Evolutionary conservation across 495 filamentous ascomycete species (phyloP), one percentile per base, ranked within the genome.

Genomic region (Glonium stellatum): DNA sequence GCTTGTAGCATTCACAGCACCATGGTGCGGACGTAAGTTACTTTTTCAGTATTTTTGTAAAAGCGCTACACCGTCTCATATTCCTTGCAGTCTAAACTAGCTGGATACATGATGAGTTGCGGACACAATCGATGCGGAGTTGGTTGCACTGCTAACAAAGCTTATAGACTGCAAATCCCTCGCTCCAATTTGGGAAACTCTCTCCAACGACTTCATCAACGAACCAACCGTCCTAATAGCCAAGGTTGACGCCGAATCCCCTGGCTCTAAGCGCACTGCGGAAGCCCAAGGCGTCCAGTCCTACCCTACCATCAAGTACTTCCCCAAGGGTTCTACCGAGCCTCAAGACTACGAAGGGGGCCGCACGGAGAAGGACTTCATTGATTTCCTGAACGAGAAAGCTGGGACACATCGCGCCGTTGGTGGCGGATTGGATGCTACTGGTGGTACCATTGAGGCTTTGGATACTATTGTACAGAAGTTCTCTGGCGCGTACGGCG

Each of bases 301-400:
- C 27, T 98, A 92, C 82, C 93, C 93, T 31, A 98, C 93, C 60
- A 93, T 98, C 80, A 96, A 95, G 79, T 98, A 87, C 83, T 97
- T 97, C 81, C 86, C 92, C 69, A 87, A 86, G 75, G 92, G 92
- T 67, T 88, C 85, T 58, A 89, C 80, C 57, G 85, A 85, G 60
- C 71, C 86, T 12, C 77, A 86, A 63, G 67, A 78, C 37, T 98
- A 96, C 81, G 75, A 81, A 35, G 87, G 87, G 55, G 89, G 84
- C 59, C 92, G 93, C 64, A 77, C 79, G 18, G 91, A 95, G 80
- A 76, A 79, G 57, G 87, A 86, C 63, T 77, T 98, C 55, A 72
- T 96, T 61, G 72, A 79, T 31, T 98, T 87, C 80, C 71, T 98
- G 70, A 97, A 98, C 79, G 76, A 83, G 67, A 88, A 97, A 77